Conservation (phyloP, 106 monocot species). For the Dendrobium chrysotoxum region DNA sequence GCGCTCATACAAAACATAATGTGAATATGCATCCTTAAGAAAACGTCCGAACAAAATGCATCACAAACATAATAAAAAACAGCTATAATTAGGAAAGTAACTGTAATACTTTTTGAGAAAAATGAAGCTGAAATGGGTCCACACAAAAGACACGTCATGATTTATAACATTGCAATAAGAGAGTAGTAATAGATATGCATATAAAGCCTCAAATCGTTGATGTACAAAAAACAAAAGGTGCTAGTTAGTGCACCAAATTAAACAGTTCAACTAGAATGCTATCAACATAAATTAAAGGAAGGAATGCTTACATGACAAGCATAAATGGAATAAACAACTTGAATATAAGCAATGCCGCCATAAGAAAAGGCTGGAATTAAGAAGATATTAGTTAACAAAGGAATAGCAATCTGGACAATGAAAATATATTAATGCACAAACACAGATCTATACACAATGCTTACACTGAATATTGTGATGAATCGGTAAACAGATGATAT, state of each 20-base stretch:
- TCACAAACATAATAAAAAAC: neutral
- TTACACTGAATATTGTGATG: slow-evolving; percentile 93
- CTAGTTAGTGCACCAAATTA: neutral
- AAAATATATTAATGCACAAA: neutral
- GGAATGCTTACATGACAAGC: slow-evolving; percentile 83
- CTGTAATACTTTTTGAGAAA: neutral
- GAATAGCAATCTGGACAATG: too few species aligned
- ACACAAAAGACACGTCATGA: neutral
- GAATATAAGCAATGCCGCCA: slow-evolving; percentile 87
- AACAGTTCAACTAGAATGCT: neutral
- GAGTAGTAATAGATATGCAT: neutral
- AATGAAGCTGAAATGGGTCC: neutral
- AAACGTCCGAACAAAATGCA: neutral
- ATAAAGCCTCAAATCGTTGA: neutral
- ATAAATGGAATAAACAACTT: slow-evolving; percentile 93
- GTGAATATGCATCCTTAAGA: neutral
- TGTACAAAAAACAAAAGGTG: neutral
- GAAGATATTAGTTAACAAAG: slow-evolving; percentile 11
- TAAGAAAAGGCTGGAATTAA: slow-evolving; percentile 80
- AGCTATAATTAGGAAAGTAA: neutral
- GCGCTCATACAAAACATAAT: neutral
- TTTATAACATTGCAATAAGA: neutral
- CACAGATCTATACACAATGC: slow-evolving; percentile 1
- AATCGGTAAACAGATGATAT: slow-evolving; percentile 96
- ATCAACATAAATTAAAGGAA: neutral